Evolutionary conservation across 2,329 filamentous ascomycete species (phyloP).

Genomic region (Fusarium pseudocircinatum): DNA sequence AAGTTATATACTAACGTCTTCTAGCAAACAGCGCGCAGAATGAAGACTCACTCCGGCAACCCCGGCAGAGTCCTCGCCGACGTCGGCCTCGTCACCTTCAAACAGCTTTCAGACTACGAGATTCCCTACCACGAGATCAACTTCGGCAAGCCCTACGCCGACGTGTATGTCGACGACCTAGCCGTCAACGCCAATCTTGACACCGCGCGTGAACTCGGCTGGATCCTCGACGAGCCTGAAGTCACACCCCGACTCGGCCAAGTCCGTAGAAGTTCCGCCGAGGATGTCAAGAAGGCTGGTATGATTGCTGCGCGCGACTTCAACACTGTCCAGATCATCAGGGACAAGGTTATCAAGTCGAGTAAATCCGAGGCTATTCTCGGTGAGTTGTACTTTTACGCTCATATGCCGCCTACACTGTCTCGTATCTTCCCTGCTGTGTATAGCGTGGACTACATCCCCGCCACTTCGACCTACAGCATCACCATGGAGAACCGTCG

Average conservation of each 20-base stretch:
- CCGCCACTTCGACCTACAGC: neutral
- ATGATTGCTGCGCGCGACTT: neutral
- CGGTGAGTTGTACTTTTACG: neutral
- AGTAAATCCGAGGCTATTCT: neutral
- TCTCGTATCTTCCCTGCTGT: neutral
- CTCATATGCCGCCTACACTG: neutral
- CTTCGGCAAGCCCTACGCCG: neutral
- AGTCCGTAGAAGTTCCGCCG: neutral
- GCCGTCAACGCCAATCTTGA: neutral
- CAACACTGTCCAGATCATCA: neutral
- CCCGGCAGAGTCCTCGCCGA: neutral
- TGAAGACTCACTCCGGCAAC: neutral
- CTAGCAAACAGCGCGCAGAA: neutral
- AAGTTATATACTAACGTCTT: fast-evolving
- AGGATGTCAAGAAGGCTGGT: neutral
- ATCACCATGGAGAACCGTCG: neutral
- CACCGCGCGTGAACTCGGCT: neutral
- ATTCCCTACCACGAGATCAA: neutral
- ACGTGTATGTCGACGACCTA: neutral
- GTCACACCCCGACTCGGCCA: neutral
- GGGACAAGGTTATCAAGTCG: neutral
- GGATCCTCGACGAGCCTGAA: neutral
- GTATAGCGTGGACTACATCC: neutral
- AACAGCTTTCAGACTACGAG: neutral
- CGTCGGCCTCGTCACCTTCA: neutral